Evolutionary conservation across 2,329 filamentous ascomycete species (phyloP).

Genomic region (Pestalotiopsis sp.): DNA sequence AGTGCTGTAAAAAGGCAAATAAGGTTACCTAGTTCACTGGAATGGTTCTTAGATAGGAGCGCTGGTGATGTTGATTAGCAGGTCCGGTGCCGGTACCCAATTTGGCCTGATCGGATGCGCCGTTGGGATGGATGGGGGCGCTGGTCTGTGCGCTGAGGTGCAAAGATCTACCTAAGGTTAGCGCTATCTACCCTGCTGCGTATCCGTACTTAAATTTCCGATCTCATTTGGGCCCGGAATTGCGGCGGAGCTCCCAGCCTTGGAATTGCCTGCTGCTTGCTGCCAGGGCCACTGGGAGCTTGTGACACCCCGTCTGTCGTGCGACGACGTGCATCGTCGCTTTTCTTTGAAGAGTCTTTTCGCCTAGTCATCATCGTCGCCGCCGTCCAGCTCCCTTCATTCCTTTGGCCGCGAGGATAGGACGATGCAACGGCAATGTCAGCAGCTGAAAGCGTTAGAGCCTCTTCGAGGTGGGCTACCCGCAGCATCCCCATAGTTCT

Average conservation of each 20-base stretch:
- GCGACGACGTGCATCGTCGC: constrained; percentile 8
- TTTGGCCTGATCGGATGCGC: background rate
- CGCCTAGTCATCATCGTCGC: background rate
- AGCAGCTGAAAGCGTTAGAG: constrained; percentile 36
- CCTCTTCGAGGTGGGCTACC: constrained; percentile 61
- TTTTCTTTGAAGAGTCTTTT: background rate
- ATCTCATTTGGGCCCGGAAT: constrained; percentile 8
- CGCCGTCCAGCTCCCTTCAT: background rate
- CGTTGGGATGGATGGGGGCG: background rate
- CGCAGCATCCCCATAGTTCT: constrained; percentile 73
- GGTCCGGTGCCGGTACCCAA: background rate
- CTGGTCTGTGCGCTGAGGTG: background rate
- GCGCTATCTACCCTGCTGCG: background rate
- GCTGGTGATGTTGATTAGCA: too few relatives aligned
- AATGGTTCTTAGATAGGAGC: too few relatives aligned
- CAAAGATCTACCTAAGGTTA: background rate
- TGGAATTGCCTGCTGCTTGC: background rate
- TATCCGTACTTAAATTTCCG: background rate
- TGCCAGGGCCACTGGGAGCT: background rate
- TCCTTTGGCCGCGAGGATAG: background rate
- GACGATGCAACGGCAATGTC: constrained; percentile 33
- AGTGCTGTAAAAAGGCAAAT: background rate
- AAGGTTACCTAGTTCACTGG: background rate
- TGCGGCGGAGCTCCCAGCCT: background rate
- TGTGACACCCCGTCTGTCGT: constrained; percentile 4